Conservation (phyloP, 2,329 filamentous ascomycete species). For the Apiospora malaysiana region DNA sequence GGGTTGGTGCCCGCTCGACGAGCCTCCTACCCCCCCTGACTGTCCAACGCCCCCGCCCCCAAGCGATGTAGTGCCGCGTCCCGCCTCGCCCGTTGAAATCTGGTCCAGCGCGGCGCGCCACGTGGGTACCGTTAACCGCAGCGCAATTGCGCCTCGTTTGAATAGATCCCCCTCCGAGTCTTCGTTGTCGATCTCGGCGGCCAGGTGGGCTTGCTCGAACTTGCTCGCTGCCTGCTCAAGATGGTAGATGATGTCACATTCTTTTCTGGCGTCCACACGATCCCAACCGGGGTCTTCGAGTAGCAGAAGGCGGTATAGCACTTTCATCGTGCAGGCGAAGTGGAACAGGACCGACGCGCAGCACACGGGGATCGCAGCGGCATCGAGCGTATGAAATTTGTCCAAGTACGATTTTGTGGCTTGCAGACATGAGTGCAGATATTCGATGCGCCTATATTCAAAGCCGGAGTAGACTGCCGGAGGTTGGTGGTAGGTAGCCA, state of each 20-base stretch:
- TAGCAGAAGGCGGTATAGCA: slow-evolving; percentile 37
- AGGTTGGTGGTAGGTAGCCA: slow-evolving; percentile 33
- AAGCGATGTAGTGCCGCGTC: neutral
- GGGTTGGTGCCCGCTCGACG: neutral
- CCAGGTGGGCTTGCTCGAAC: slow-evolving; percentile 29
- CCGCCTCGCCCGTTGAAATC: neutral
- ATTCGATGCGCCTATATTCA: slow-evolving; percentile 29
- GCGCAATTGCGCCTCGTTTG: slow-evolving; percentile 14
- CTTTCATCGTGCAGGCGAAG: slow-evolving; percentile 35
- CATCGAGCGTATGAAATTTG: slow-evolving; percentile 29
- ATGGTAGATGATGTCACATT: slow-evolving; percentile 31
- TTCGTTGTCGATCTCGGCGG: slow-evolving; percentile 30
- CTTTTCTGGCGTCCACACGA: slow-evolving; percentile 27
- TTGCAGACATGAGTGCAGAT: slow-evolving; percentile 32
- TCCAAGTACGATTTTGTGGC: slow-evolving; percentile 33
- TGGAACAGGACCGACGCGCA: slow-evolving; percentile 30
- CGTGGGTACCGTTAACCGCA: slow-evolving; percentile 18
- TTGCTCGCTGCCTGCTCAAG: slow-evolving; percentile 30
- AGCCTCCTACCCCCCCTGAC: neutral
- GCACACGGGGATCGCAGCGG: slow-evolving; percentile 32
- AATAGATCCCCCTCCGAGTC: slow-evolving; percentile 21
- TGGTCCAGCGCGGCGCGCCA: slow-evolving; percentile 21
- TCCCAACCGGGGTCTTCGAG: slow-evolving; percentile 38
- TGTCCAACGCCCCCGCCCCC: neutral
- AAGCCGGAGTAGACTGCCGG: slow-evolving; percentile 25